Base-by-base conservation (phyloP, 129 eudicot species). In the Artemisia argyi region DNA sequence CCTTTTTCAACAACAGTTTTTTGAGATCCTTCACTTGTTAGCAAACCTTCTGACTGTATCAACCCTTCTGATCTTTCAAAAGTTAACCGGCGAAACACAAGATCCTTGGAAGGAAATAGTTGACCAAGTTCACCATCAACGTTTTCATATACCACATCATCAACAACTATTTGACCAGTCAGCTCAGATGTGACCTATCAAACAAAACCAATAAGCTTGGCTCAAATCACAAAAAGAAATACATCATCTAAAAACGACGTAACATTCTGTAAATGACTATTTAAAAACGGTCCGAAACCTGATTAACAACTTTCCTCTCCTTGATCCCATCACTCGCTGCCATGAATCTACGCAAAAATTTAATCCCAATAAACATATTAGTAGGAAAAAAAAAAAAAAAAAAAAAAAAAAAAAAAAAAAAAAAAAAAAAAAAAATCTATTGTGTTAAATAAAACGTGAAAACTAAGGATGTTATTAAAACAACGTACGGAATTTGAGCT, bases 1-100 rank as follows among this genome's bases (percentile, higher is more conserved):
- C 77, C 87, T 46, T 61, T 68, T 47, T 74, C 91, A 71, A 16
- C 65, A 68, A 19, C 66, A 71, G 11, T 13, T 55, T 54, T 71
- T 48, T 60, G 56, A 69, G 82, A 60, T 56, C 60, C 73, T 77
- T 81, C 88, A 65, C 69, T 73, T 65, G 78, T 76, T 47, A 94
- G 78, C 76, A 93, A 81, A 73, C 88, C 98, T 83, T 94, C 97
- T 39, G 98, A 94, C 71, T 94, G 98, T 78, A 90, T 92, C 86
- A 90, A 83, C 47, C 82, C 73, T 84, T 86, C 92, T 11, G 85
- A 78, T 83, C 98, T 90, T 79, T 86, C 79, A 54, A 94, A 89
- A 44, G 80, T 84, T 75, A 94, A 85, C 62, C 97, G 96, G 1
- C 96, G 97, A 66, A 82, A 94, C 56, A 81, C 71, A 79, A 79